A percentile compares a stretch with the other conserved stretches of the same genome.
phyloP scores from a whole-genome alignment of 1,139 yeast genomes.

The Debaryomycetaceae sp. region DNA sequence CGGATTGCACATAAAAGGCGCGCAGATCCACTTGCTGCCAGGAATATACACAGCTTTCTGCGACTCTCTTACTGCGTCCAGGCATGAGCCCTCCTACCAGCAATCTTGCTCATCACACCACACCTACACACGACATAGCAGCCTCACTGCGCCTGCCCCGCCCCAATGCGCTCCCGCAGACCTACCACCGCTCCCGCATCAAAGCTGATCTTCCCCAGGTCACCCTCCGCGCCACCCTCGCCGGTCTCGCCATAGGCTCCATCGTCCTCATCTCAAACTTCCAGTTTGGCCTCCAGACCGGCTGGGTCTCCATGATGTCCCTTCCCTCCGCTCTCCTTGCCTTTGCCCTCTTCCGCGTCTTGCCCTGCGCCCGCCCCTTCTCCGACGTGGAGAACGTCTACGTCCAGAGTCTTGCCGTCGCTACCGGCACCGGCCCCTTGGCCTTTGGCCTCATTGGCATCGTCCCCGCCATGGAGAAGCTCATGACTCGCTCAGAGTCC shows the following conservation, averaged over 20 bases:
- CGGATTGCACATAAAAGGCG: too few species aligned
- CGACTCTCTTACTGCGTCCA: too few species aligned
- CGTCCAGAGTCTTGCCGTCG: slow-evolving; percentile 87
- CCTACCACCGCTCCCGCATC: not conserved
- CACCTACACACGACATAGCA: too few species aligned
- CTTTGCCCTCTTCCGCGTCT: slow-evolving; percentile 62
- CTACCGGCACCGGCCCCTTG: slow-evolving; percentile 94
- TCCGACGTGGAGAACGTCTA: slow-evolving; percentile 90
- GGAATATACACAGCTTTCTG: too few species aligned
- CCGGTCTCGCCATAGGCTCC: slow-evolving; percentile 72
- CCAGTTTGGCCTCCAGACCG: slow-evolving; percentile 94
- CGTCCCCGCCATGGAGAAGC: slow-evolving; percentile 92
- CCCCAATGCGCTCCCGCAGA: too few species aligned
- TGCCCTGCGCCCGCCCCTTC: slow-evolving; percentile 40
- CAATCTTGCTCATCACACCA: too few species aligned
- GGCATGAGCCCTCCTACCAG: too few species aligned
- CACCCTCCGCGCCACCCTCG: slow-evolving; percentile 59
- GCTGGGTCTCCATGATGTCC: slow-evolving; percentile 99
- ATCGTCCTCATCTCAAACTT: slow-evolving; percentile 78
- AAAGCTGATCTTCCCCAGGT: slow-evolving; percentile 46
- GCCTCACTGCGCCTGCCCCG: too few species aligned
- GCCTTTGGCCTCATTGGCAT: slow-evolving; percentile 94
- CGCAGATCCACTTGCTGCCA: too few species aligned
- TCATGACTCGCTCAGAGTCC: slow-evolving; percentile 66
- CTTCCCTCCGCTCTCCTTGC: slow-evolving; percentile 87